A percentile compares a stretch with the other conserved stretches of the same genome.
phyloP scores from a whole-genome alignment of 352 stramenopile species.

The Elongisporangium undulatum region DNA sequence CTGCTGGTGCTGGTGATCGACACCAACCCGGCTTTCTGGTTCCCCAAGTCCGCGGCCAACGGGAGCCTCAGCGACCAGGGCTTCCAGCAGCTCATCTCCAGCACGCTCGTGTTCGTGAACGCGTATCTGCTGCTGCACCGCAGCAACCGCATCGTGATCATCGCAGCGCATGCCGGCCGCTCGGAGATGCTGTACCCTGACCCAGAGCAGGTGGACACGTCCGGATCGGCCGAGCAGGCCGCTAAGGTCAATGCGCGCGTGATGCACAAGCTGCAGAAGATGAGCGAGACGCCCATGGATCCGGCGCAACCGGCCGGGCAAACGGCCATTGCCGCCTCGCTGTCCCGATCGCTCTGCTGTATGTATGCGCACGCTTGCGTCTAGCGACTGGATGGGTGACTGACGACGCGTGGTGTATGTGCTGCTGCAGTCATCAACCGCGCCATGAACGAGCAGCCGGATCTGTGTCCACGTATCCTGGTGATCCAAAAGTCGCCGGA shows the following conservation, averaged over 20 bases:
- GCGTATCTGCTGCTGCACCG: slow-evolving; percentile 82
- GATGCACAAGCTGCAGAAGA: slow-evolving; percentile 58
- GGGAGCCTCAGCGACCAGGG: slow-evolving; percentile 15
- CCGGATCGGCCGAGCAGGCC: slow-evolving; percentile 62
- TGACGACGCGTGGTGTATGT: slow-evolving; percentile 2
- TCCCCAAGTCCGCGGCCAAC: slow-evolving; percentile 25
- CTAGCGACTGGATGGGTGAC: background rate
- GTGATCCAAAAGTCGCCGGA: slow-evolving; percentile 82
- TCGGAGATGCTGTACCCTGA: slow-evolving; percentile 78
- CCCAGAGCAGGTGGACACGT: slow-evolving; percentile 56
- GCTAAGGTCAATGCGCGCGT: slow-evolving; percentile 68
- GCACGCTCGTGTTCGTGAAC: slow-evolving; percentile 82
- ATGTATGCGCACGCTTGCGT: slow-evolving; percentile 9
- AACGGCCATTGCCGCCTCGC: slow-evolving; percentile 68
- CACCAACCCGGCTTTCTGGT: slow-evolving; percentile 77
- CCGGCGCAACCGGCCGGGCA: slow-evolving; percentile 37
- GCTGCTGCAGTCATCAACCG: slow-evolving; percentile 83
- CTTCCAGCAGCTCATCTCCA: slow-evolving; percentile 71
- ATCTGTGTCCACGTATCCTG: slow-evolving; percentile 77
- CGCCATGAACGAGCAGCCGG: slow-evolving; percentile 69
- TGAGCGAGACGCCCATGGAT: slow-evolving; percentile 46
- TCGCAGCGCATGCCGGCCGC: slow-evolving; percentile 67
- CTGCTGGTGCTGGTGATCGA: slow-evolving; percentile 79
- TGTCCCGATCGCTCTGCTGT: slow-evolving; percentile 83
- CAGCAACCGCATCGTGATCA: slow-evolving; percentile 83